Evolutionary conservation across 371 early-diverging fungal species (phyloP), one percentile per base, ranked within the genome.

Genomic region (Mucor mucedo): DNA sequence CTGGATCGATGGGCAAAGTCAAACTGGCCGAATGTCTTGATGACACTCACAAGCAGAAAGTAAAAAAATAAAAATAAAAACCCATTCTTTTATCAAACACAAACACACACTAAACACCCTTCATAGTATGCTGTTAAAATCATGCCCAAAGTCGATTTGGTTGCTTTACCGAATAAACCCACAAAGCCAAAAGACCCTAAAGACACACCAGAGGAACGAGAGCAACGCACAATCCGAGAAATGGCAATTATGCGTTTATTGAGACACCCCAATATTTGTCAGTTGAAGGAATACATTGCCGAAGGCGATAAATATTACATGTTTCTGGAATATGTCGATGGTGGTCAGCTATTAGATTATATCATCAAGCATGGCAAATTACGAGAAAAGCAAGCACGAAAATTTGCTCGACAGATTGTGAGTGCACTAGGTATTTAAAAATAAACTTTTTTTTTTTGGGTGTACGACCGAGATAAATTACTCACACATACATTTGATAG

Each of bases 1-100:
- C 93, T 40, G 99, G 99, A 13, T 94, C 95, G 54, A 98, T 97
- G 92, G 96, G 98, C 60, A 95, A 96, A 76, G 99, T 99, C 49
- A 97, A 98, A 69, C 79, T 98, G 29, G 99, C 94, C 13, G 85
- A 80, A 59, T 80, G 80, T 56, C 30, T 77, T 45, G 75, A 75
- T 4, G 80, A 80, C 55, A 58, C 32, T 8, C 60, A 70, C 45
- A 73, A 73, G 50, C 70, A 77, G 64, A 75, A 80, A 62, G 77
- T 77, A 71, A 63, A 10, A 75, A 80, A 62, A 76, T 77, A 71
- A 63, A 10, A 21, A 44, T 16, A n/a, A 39, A 33, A 57, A 44
- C 13, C 3, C 4, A 28, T 21, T 14, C 21, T 9, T n/a, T 10
- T n/a, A 33, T 53, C 4, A 5, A 21, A 21, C 14, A 2, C 32